Evolutionary conservation across 495 filamentous ascomycete genomes (phyloP), one percentile per base, ranked within the genome.

Genomic region (Penicillium steckii): DNA sequence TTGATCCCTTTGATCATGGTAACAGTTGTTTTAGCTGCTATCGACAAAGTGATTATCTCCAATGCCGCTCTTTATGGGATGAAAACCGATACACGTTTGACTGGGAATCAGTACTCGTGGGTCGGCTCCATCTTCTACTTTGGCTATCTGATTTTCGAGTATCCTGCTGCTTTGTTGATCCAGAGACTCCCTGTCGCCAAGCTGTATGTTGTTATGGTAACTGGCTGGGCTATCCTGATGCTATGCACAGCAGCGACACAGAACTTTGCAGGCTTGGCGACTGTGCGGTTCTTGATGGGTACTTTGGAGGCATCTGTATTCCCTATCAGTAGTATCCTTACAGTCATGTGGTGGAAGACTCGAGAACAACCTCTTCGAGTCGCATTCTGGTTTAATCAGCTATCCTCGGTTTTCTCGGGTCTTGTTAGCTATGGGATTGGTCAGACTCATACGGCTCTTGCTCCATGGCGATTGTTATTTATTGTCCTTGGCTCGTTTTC

Each of bases 1-100:
- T 21, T 73, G 10, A 61, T 73, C 26, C 70, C 68, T 1, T 46
- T 71, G 32, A 56, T 73, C n/a, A 59, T 59, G 48, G 53, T 70
- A n/a, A 65, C 67, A 15, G 49, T 59, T 18, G 52, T 67, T 4
- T 40, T 70, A 12, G 49, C 55, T 5, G 63, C 62, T 9, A 62
- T 71, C 40, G 70, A 74, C 45, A 70, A 74, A 48, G 59, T 68
- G 8, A 69, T 62, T 4, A 65, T 65, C 4, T 65, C 64, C 4
- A 66, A 64, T 43, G 67, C 70, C 3, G 68, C 65, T n/a, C 67
- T 76, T 53, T 79, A 79, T 67, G 75, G 80, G 3, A 55, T 77
- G 43, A 56, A 66, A 21, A 63, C 59, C 10, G 65, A 75, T 27
- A 60, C 70, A 22, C 55, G 72, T 30, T 59, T 80, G 5, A 56